Percentiles rank a stretch among this genome's conserved stretches.
Conservation (phyloP, 345 rosid species). For the Sonneratia caseolaris region DNA sequence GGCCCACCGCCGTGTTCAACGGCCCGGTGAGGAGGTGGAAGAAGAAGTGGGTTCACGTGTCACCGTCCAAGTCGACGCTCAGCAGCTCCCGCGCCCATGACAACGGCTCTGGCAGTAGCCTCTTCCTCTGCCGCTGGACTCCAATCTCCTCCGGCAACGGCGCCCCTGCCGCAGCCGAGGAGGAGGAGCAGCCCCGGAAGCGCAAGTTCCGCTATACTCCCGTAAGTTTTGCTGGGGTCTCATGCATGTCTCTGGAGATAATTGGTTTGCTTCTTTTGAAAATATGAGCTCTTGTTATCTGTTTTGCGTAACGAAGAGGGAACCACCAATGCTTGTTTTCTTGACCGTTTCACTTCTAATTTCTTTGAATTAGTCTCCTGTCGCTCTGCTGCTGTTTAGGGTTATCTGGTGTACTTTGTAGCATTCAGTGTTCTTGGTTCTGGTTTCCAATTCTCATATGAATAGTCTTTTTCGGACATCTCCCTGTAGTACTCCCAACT, state of each 20-base stretch:
- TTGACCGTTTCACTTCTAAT: not conserved
- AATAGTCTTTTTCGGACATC: not conserved
- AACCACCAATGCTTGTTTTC: not conserved
- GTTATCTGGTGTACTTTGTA: not conserved
- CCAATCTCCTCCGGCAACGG: constrained; percentile 42
- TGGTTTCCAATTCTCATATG: not conserved
- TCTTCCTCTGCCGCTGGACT: constrained; percentile 89
- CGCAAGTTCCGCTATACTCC: constrained; percentile 87
- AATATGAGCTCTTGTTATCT: not conserved
- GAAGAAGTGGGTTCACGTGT: constrained; percentile 95
- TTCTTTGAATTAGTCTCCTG: not conserved
- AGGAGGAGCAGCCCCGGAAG: constrained; percentile 53
- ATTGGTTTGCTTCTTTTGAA: not conserved
- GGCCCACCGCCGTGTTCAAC: constrained; percentile 57
- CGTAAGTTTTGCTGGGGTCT: constrained; percentile 23
- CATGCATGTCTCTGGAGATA: not conserved
- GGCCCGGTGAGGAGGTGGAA: constrained; percentile 97
- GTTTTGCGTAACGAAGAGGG: not conserved
- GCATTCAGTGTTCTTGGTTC: not conserved
- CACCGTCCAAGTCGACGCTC: constrained; percentile 23
- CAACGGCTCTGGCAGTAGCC: constrained; percentile 41
- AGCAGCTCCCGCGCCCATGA: constrained; percentile 30
- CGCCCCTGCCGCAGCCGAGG: constrained; percentile 22
- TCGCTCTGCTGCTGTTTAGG: not conserved
- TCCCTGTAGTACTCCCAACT: not conserved